phyloP scores from a whole-genome alignment of 169 alveolate species.

The Eimeria sp. region DNA sequence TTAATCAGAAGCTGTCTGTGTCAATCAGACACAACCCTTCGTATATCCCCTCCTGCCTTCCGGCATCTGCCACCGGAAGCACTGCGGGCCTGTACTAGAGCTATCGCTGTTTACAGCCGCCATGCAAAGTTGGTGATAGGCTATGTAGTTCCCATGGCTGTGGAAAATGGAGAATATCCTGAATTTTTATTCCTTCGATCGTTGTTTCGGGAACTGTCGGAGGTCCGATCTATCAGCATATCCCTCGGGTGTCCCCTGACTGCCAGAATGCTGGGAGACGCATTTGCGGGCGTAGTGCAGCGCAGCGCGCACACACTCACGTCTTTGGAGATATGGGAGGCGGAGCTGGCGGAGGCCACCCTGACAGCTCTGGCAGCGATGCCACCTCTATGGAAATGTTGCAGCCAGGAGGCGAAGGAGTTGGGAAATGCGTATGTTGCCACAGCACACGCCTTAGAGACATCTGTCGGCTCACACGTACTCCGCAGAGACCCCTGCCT shows the following conservation, averaged over 20 bases:
- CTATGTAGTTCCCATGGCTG: neutral
- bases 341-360: slow-evolving; percentile 61
- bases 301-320: slow-evolving; percentile 47
- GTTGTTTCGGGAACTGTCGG: slow-evolving; percentile 29
- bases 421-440: slow-evolving; percentile 5
- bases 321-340: slow-evolving; percentile 63
- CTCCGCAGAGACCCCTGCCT: slow-evolving; percentile 7
- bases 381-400: slow-evolving; percentile 2
- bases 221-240: slow-evolving; percentile 17
- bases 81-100: slow-evolving; percentile 11
- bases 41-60: slow-evolving; percentile 12
- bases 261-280: slow-evolving; percentile 34
- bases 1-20: slow-evolving; percentile 56
- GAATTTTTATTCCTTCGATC: slow-evolving; percentile 32
- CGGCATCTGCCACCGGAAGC: slow-evolving; percentile 58
- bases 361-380: slow-evolving; percentile 15
- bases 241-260: slow-evolving; percentile 47
- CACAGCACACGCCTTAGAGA: slow-evolving; percentile 41
- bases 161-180: neutral
- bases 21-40: slow-evolving; percentile 44
- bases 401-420: slow-evolving; percentile 10
- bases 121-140: slow-evolving; percentile 47
- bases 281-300: slow-evolving; percentile 61
- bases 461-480: slow-evolving; percentile 40
- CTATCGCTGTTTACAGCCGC: slow-evolving; percentile 22